Evolutionary conservation across 2,329 filamentous ascomycete species (phyloP), one percentile per base, ranked within the genome.

Genomic region (Alternaria metachromatica): DNA sequence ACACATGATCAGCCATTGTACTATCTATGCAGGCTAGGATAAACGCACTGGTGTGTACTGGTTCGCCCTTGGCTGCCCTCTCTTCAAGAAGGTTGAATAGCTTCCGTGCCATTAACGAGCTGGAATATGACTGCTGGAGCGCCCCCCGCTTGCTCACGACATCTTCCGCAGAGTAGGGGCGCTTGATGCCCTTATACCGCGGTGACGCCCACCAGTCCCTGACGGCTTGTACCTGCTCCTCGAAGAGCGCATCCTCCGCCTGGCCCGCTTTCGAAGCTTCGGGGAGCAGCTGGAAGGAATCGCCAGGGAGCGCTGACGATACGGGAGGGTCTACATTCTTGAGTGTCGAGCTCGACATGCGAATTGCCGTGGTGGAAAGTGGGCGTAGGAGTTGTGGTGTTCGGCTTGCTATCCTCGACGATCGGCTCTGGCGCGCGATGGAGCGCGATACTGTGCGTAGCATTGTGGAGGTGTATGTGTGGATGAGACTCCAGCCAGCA

Each of bases 71-170:
- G 43, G 90, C 87, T 49, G 89, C 87, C 68, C 92, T 87, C 81
- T 96, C 90, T 68, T 91, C 90, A 59, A 99, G 85, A 71, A 98
- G 82, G 78, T 96, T 91, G 83, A 97, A 99, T 6, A 99, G 87
- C 83, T 99, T 98, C 76, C 93, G 87, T 1, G 95, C 96, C 92
- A 97, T 97, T 66, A 97, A 83, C 13, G 94, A 97, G 82, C 94
- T 97, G 1, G 96, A 92, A 72, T 97, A 98, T 55, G 87, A 88
- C 78, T 97, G 92, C 75, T 93, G 89, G 70, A 97, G 87, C 7
- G 93, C 90, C 10, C 96, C 96, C 65, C 96, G 87, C 84, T 98
- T 98, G 81, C 91, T 94, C 65, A 97, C 95, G 6, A 99, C 91
- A 82, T 97, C 94, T 73, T 90, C 92, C 2, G 94, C 92, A 18